Conservation (phyloP, 495 filamentous ascomycete species). For the Aspergillus sclerotioniger region DNA sequence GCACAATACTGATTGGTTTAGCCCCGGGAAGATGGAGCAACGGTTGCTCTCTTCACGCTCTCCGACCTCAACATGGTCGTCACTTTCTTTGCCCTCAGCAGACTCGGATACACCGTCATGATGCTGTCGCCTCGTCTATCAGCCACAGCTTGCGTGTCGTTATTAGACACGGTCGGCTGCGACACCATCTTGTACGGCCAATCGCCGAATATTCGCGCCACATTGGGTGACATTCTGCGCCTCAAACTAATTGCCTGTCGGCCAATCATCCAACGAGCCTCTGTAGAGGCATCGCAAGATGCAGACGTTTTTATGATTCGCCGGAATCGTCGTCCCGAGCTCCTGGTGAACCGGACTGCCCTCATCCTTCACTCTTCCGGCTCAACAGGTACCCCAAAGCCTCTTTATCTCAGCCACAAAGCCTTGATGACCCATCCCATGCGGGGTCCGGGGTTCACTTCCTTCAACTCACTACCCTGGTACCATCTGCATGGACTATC, state of each 20-base stretch:
- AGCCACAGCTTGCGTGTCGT: constrained; percentile 47
- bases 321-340: constrained; percentile 25
- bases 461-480: constrained; percentile 56
- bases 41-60: constrained; percentile 53
- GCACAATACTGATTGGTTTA: constrained; percentile 6
- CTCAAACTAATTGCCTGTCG: constrained; percentile 34
- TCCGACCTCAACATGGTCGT: constrained; percentile 57
- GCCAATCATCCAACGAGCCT: constrained; percentile 25
- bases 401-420: constrained; percentile 40
- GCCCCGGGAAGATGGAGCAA: constrained; percentile 28
- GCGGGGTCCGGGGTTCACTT: constrained; percentile 37
- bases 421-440: constrained; percentile 40
- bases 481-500: constrained; percentile 54
- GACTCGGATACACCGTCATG: constrained; percentile 57
- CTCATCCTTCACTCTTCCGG: constrained; percentile 59
- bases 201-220: constrained; percentile 38
- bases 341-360: constrained; percentile 32
- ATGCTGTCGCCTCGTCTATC: constrained; percentile 59
- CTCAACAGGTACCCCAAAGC: constrained; percentile 58
- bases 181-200: constrained; percentile 43
- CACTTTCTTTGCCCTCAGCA: constrained; percentile 55
- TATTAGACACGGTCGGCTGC: constrained; percentile 48
- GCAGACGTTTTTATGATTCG: constrained; percentile 35
- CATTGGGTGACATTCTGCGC: constrained; percentile 41
- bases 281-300: constrained; percentile 16